Evolutionary conservation across 2,329 filamentous ascomycete genomes (phyloP).

Genomic region (Aureobasidium sp.): DNA sequence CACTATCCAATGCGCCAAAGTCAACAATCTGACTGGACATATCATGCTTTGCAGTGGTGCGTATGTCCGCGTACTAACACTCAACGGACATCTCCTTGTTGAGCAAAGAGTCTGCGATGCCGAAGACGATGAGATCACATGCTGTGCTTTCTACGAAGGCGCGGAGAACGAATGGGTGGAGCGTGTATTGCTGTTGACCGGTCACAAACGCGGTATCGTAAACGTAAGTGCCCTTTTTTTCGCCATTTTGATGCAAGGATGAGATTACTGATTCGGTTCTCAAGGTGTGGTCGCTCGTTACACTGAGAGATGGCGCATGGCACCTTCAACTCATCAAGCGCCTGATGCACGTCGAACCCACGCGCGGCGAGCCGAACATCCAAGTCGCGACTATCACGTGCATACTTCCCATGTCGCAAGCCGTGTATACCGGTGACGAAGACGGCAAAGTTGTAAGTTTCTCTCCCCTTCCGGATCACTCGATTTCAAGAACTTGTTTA

Average conservation of each 20-base stretch:
- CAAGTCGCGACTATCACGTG: constrained; percentile 68
- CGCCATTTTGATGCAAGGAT: neutral
- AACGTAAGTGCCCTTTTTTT: constrained; percentile 53
- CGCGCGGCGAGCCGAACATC: constrained; percentile 52
- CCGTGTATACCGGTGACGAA: constrained; percentile 91
- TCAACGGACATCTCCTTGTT: constrained; percentile 78
- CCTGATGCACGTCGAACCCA: constrained; percentile 70
- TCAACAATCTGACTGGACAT: constrained; percentile 87
- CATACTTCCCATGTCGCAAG: constrained; percentile 72
- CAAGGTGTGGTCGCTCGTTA: constrained; percentile 51
- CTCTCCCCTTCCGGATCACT: neutral
- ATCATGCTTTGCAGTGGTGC: constrained; percentile 76
- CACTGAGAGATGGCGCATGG: constrained; percentile 59
- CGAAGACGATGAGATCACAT: constrained; percentile 62
- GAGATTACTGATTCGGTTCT: neutral
- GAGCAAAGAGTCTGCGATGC: constrained; percentile 71
- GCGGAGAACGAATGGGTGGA: constrained; percentile 87
- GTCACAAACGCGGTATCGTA: constrained; percentile 74
- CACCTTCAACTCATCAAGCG: constrained; percentile 70
- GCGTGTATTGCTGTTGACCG: constrained; percentile 78
- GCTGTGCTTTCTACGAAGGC: constrained; percentile 90
- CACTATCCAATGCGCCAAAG: constrained; percentile 63
- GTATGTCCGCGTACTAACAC: constrained; percentile 69
- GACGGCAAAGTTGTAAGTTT: constrained; percentile 76
- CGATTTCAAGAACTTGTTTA: neutral